A percentile compares a stretch with the other conserved stretches of the same genome.
phyloP scores from a whole-genome alignment of 2,329 filamentous ascomycete species.

The Paramyrothecium roridum region DNA sequence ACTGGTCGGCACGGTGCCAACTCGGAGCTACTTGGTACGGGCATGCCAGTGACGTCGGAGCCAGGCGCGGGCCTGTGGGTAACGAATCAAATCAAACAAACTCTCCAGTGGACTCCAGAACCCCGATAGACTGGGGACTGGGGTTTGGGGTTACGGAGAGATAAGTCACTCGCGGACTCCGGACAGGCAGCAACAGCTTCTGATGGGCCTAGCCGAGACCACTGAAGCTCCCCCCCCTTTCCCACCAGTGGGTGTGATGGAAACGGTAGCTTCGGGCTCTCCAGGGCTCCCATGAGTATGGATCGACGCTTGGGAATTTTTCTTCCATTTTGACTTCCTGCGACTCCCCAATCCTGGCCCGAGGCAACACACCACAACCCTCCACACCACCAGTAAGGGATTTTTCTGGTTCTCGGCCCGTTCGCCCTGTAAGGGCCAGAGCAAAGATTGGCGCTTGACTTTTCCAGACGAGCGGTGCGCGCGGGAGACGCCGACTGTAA shows the following conservation, averaged over 20 bases:
- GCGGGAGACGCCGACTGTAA: neutral
- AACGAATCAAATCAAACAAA: neutral
- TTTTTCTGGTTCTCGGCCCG: neutral
- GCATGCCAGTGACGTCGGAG: neutral
- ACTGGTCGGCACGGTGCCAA: constrained; percentile 2
- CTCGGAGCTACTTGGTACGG: constrained; percentile 6
- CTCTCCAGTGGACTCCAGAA: neutral
- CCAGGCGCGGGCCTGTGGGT: neutral
- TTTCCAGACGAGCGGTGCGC: neutral
- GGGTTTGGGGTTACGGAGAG: neutral
- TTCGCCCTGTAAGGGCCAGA: neutral
- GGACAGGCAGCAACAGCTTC: neutral
- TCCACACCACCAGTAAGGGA: neutral
- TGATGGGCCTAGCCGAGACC: neutral
- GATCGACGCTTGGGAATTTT: neutral
- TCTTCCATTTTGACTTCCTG: neutral
- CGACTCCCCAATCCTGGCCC: neutral
- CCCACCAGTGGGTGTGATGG: too few species aligned
- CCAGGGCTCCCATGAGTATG: too few species aligned
- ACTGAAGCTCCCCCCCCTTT: neutral
- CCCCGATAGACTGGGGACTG: neutral
- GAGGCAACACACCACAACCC: neutral
- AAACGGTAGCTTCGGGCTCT: too few species aligned
- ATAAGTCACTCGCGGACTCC: neutral
- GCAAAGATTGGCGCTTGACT: neutral